These are phyloP conservation scores for Yamadazyma diddensiae DNA, from an alignment of 1,139 yeast genomes.

Conservation along the genomic window DNA sequence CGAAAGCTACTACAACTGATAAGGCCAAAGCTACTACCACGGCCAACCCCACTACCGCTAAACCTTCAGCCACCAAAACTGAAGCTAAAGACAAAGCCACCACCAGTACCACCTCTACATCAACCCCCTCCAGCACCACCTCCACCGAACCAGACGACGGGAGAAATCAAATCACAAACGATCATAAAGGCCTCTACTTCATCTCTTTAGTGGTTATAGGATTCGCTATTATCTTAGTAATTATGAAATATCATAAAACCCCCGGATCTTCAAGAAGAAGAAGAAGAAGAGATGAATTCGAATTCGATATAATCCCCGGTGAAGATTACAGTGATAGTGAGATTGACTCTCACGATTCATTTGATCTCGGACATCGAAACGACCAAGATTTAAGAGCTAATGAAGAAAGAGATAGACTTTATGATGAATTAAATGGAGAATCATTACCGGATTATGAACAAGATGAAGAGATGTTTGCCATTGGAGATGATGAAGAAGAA, in stretches of 20 bases:
- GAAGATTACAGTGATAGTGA: slow-evolving; percentile 51
- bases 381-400: slow-evolving; percentile 14
- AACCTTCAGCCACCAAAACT: slow-evolving; percentile 1
- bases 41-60: slow-evolving; percentile 1
- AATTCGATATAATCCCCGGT: slow-evolving; percentile 74
- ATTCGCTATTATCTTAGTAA: slow-evolving; percentile 48
- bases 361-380: slow-evolving; percentile 26
- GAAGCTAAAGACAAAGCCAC: slow-evolving; percentile 2
- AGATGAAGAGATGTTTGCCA: slow-evolving; percentile 42
- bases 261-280: slow-evolving; percentile 48
- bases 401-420: slow-evolving; percentile 39
- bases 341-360: slow-evolving; percentile 23
- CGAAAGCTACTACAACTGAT: slow-evolving; percentile 3
- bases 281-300: slow-evolving; percentile 71
- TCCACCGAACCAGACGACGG: slow-evolving; percentile 22
- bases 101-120: not conserved
- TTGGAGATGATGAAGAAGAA: slow-evolving; percentile 40
- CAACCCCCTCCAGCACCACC: not conserved
- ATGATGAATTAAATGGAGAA: slow-evolving; percentile 39
- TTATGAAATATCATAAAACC: slow-evolving; percentile 52
- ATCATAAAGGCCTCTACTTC: slow-evolving; percentile 57
- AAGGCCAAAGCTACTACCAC: slow-evolving; percentile 4
- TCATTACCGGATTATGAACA: slow-evolving; percentile 38
- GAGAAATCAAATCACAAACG: slow-evolving; percentile 27
- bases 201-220: slow-evolving; percentile 60